Evolutionary conservation across 2,329 filamentous ascomycete genomes (phyloP).

Genomic region (Apiospora kogelbergensis): DNA sequence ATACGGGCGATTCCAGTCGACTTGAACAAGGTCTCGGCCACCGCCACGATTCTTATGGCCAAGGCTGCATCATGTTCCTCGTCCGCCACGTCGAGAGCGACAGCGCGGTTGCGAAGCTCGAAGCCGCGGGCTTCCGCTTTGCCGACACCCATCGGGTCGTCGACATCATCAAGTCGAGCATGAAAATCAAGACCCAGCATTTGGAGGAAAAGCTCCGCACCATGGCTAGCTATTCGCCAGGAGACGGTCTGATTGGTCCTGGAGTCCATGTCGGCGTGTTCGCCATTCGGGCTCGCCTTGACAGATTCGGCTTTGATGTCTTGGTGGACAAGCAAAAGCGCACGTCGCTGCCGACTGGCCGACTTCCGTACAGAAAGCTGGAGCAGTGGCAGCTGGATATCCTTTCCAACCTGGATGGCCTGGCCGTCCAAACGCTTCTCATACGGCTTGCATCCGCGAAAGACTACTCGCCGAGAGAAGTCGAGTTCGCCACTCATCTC

Average conservation of each 20-base stretch:
- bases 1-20: not conserved
- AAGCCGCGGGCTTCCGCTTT: slow-evolving; percentile 75
- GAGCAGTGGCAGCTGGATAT: slow-evolving; percentile 56
- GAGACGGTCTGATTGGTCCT: slow-evolving; percentile 42
- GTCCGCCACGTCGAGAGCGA: slow-evolving; percentile 61
- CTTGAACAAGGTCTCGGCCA: not conserved
- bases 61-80: slow-evolving; percentile 79
- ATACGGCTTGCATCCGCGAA: not conserved
- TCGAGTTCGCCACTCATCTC: slow-evolving; percentile 46
- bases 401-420: slow-evolving; percentile 47
- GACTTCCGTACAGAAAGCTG: slow-evolving; percentile 52
- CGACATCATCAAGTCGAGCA: slow-evolving; percentile 65
- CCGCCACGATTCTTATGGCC: slow-evolving; percentile 46
- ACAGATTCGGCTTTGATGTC: slow-evolving; percentile 58
- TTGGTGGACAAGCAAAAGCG: slow-evolving; percentile 56
- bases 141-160: slow-evolving; percentile 68
- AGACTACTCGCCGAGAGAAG: slow-evolving; percentile 36
- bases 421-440: slow-evolving; percentile 28
- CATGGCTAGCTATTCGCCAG: slow-evolving; percentile 60
- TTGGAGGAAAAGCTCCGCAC: slow-evolving; percentile 60
- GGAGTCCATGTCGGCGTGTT: slow-evolving; percentile 61
- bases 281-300: slow-evolving; percentile 51
- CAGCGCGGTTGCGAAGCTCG: slow-evolving; percentile 62
- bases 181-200: slow-evolving; percentile 68
- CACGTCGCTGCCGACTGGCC: slow-evolving; percentile 60